These are phyloP conservation scores for Aegilops speltoides DNA, from an alignment of 176 grass and related monocot genomes.

Conservation along the genomic window DNA sequence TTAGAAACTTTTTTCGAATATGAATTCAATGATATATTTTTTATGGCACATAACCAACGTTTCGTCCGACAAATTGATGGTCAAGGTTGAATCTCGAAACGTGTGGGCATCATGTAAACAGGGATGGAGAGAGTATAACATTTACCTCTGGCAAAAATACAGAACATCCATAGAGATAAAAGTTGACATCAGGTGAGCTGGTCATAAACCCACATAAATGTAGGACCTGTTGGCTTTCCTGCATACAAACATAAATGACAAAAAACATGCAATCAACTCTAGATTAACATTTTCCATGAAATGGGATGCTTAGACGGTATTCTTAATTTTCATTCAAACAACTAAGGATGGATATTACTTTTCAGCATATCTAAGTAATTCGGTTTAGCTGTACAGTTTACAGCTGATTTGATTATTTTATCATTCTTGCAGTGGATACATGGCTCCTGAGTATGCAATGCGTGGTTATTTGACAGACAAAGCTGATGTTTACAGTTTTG, in stretches of 20 bases:
- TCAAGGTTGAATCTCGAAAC: neutral
- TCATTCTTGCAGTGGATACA: slow-evolving; percentile 77
- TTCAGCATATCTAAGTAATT: slow-evolving; percentile 2
- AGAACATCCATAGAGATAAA: neutral
- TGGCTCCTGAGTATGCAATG: slow-evolving; percentile 99
- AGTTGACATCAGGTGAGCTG: neutral
- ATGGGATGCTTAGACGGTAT: neutral
- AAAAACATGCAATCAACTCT: neutral
- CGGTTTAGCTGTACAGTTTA: neutral
- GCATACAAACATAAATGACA: neutral
- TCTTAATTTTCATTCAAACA: neutral
- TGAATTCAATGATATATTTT: neutral
- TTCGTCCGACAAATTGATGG: neutral
- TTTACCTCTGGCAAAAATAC: slow-evolving; percentile 10
- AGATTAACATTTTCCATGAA: slow-evolving; percentile 10
- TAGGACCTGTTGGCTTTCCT: neutral
- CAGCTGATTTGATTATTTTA: slow-evolving; percentile 21
- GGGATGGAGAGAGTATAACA: neutral
- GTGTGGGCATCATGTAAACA: neutral
- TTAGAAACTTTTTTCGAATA: neutral
- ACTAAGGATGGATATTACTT: neutral
- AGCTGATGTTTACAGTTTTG: slow-evolving; percentile 96
- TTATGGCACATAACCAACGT: neutral
- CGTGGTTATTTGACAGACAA: slow-evolving; percentile 91
- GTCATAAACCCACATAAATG: neutral